Conservation (phyloP, 1,284 basidiomycete genomes). For the Coniferiporia weirii region DNA sequence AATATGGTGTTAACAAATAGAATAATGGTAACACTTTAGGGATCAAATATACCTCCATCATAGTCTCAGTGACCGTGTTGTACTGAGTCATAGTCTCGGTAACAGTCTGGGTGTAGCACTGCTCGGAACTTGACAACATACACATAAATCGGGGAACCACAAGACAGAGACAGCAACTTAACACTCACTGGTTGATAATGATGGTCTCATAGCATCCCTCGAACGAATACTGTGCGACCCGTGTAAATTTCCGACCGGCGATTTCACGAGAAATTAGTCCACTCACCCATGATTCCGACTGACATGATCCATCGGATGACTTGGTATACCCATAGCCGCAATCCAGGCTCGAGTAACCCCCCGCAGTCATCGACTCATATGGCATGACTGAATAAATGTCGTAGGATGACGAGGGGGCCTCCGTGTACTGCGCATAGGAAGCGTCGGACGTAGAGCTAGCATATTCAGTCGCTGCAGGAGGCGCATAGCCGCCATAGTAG, state of each 20-base stretch:
- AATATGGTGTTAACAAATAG: slow-evolving; percentile 3
- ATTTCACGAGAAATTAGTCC: neutral
- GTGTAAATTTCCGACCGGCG: slow-evolving; percentile 24
- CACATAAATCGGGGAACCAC: neutral
- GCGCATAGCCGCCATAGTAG: slow-evolving; percentile 16
- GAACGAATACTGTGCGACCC: slow-evolving; percentile 31
- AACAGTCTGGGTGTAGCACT: slow-evolving; percentile 25
- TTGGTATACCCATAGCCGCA: slow-evolving; percentile 66
- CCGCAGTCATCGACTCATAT: slow-evolving; percentile 50
- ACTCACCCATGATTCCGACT: slow-evolving; percentile 51
- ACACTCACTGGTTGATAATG: slow-evolving; percentile 49
- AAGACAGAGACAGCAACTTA: slow-evolving; percentile 9
- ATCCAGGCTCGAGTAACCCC: slow-evolving; percentile 57
- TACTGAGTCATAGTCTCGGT: slow-evolving; percentile 34
- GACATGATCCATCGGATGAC: slow-evolving; percentile 48
- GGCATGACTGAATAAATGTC: slow-evolving; percentile 47
- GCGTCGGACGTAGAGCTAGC: slow-evolving; percentile 16
- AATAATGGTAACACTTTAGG: neutral
- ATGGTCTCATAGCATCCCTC: slow-evolving; percentile 61
- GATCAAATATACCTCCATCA: slow-evolving; percentile 20
- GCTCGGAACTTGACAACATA: slow-evolving; percentile 9
- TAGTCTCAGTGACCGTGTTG: slow-evolving; percentile 30
- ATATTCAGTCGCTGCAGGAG: slow-evolving; percentile 7
- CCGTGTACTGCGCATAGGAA: slow-evolving; percentile 31
- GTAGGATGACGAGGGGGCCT: slow-evolving; percentile 33